Evolutionary conservation across 83 land plant species (phyloP).

Genomic region (Thuja plicata): DNA sequence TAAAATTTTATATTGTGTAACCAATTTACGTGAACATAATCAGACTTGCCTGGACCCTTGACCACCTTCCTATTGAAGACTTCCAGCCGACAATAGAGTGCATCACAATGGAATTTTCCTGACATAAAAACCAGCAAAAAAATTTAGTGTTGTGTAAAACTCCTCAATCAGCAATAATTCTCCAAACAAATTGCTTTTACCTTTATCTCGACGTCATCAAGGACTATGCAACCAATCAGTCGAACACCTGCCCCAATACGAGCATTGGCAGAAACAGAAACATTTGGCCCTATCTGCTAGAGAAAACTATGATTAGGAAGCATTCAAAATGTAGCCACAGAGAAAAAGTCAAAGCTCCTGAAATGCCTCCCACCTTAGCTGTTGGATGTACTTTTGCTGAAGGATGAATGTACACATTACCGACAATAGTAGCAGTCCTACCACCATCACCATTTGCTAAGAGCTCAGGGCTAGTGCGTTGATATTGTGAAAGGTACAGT

Average conservation of each 20-base stretch:
- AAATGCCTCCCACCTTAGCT: slow-evolving; percentile 46
- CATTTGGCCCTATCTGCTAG: slow-evolving; percentile 94
- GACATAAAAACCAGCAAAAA: slow-evolving; percentile 1
- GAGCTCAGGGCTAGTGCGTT: slow-evolving; percentile 71
- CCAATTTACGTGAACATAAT: background rate
- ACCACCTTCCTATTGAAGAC: slow-evolving; percentile 96
- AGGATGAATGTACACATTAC: slow-evolving; percentile 94
- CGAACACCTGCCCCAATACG: slow-evolving; percentile 91
- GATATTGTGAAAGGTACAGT: slow-evolving; percentile 82
- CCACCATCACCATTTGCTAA: slow-evolving; percentile 77
- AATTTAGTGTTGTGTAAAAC: background rate
- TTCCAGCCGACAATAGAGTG: slow-evolving; percentile 97
- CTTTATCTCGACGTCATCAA: slow-evolving; percentile 93
- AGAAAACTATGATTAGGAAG: slow-evolving; percentile 5
- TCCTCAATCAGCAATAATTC: too few species aligned
- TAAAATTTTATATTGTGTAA: background rate
- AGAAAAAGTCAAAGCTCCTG: background rate
- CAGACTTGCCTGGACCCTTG: slow-evolving; percentile 86
- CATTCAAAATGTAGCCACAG: background rate
- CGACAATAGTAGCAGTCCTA: slow-evolving; percentile 63
- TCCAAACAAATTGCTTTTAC: slow-evolving; percentile 24
- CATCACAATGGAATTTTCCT: slow-evolving; percentile 94
- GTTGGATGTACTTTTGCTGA: slow-evolving; percentile 92
- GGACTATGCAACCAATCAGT: slow-evolving; percentile 80
- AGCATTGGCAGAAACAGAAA: slow-evolving; percentile 95